Evolutionary conservation across 108 stramenopile genomes (phyloP).

Genomic region (Licmophora abbreviata): DNA sequence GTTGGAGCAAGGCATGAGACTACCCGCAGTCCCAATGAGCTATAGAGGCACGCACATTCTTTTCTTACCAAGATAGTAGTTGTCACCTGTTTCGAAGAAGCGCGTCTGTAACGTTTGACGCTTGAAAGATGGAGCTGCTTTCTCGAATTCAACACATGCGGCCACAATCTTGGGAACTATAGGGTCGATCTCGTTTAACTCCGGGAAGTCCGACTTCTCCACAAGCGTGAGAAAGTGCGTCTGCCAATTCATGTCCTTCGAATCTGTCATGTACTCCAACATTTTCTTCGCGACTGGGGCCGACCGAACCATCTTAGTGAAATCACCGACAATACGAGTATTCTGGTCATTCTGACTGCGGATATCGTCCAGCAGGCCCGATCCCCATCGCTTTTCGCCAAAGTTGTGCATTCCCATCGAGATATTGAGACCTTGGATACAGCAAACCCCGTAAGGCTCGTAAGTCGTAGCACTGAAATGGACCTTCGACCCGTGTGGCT

Average conservation of each 20-base stretch:
- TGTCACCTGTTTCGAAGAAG: constrained; percentile 31
- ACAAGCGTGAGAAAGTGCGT: constrained; percentile 17
- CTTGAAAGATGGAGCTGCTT: constrained; percentile 8
- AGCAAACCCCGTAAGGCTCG: constrained; percentile 32
- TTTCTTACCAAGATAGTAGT: constrained; percentile 13
- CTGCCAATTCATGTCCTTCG: constrained; percentile 20
- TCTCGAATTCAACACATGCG: constrained; percentile 10
- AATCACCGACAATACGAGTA: constrained; percentile 30
- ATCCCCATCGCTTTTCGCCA: constrained; percentile 23
- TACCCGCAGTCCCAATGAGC: neutral
- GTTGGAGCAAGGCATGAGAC: too few species aligned
- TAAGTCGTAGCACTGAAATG: constrained; percentile 18
- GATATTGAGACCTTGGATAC: constrained; percentile 21
- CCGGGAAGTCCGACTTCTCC: constrained; percentile 9
- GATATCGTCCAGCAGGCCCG: constrained; percentile 18
- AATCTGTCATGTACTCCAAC: constrained; percentile 9
- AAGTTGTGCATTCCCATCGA: constrained; percentile 34
- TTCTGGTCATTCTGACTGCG: constrained; percentile 16
- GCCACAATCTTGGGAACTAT: constrained; percentile 11
- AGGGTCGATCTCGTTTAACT: constrained; percentile 14
- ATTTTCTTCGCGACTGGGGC: constrained; percentile 15
- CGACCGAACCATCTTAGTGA: constrained; percentile 29
- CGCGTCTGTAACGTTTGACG: constrained; percentile 23
- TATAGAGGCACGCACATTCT: neutral
- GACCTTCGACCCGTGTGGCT: constrained; percentile 19